Base-by-base conservation (phyloP, 495 filamentous ascomycete genomes). In the Hypoxylon lienhwacheense region DNA sequence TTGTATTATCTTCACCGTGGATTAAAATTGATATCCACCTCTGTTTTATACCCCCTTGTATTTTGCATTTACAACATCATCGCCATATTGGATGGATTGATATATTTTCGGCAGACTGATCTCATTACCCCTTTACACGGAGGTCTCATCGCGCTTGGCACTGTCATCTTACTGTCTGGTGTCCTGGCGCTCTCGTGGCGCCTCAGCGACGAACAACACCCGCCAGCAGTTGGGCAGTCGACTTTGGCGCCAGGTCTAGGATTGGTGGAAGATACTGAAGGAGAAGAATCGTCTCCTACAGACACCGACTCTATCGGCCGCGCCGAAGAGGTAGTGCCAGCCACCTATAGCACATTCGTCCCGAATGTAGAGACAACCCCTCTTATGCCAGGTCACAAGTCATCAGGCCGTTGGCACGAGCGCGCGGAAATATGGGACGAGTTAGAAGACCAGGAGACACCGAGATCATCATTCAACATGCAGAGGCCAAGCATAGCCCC, bases 11-110 rank as follows among this genome's bases (percentile, higher is more conserved):
- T 99, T 25, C 92, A 99, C 68, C 81, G 88, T 14, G 93, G 93
- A 42, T 77, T 99, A 50, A 96, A 95, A 66, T 77, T 97, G 31
- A 90, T 92, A 69, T 96, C 90, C 43, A 97, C 93, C 12, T 96
- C 90, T 71, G 84, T 99, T 41, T 81, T 99, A 59, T 99, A 99
- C 73, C 93, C 93, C 4, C 87, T 97, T 63, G 90, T 97, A 26
- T 99, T 99, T 73, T 99, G 93, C 81, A 85, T 97, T 55, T 99
- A 97, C 77, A 99, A 99, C 77, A 96, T 99, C 60, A 92, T 96
- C 56, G 95, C 93, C 51, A 99, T 97, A 58, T 75, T 97, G 53
- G 95, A 99, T 72, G 93, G 93, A 12, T 77, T 99, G 44, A 93
- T 99, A 44, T 99, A 99, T 70, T 99, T 97, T 75, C 81, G 82